Evolutionary conservation across 73 alveolate species (phyloP).

Genomic region (Chromera velia): DNA sequence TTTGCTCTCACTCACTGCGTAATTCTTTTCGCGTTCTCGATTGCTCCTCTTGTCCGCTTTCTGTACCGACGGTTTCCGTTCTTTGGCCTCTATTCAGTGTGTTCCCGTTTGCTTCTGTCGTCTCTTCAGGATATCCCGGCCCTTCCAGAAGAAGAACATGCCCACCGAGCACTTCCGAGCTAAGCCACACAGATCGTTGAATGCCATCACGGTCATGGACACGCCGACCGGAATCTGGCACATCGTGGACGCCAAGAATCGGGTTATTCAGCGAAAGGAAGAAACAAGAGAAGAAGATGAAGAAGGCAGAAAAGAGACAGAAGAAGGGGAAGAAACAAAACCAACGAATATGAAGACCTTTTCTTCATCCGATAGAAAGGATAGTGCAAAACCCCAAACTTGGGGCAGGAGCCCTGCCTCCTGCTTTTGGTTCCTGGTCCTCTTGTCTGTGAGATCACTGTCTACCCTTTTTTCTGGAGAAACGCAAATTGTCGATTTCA

Average conservation of each 20-base stretch:
- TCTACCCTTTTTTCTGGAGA: no score
- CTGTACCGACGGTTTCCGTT: no score
- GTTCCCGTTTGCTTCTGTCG: not conserved
- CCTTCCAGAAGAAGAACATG: not conserved
- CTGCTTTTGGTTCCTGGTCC: not conserved
- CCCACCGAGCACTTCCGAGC: not conserved
- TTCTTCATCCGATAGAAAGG: no score
- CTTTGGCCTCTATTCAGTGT: no score
- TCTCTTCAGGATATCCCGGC: not conserved
- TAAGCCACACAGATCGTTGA: not conserved
- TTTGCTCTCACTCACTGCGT: not conserved
- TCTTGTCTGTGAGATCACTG: not conserved
- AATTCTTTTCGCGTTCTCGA: no score
- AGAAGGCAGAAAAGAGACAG: no score
- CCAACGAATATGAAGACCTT: no score
- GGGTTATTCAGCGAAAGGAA: no score
- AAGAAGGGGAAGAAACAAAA: no score
- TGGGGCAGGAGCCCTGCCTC: not conserved
- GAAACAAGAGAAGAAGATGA: no score
- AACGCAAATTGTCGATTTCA: no score
- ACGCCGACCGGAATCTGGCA: not conserved
- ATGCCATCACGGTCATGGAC: not conserved
- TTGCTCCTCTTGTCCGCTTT: no score
- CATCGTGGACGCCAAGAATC: not conserved
- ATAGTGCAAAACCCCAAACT: not conserved